A percentile compares a stretch with the other conserved stretches of the same genome.
phyloP scores from a whole-genome alignment of 176 grass and related monocot genomes.

The Puya raimondii region DNA sequence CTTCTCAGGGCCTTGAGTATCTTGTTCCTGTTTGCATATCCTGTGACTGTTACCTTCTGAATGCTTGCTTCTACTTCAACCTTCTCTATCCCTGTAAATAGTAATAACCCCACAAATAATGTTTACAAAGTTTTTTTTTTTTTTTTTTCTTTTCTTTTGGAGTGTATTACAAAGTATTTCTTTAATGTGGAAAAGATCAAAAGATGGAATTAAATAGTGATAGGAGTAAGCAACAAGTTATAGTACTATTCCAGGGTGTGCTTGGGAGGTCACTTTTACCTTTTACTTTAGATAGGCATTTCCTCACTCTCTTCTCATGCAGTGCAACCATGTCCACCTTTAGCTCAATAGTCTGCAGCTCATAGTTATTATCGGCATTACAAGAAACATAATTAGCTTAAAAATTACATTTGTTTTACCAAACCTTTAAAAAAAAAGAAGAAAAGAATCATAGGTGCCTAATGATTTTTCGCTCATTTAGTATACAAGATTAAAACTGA shows the following conservation, averaged over 20 bases:
- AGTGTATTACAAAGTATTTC: no score
- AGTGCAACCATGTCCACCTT: slow-evolving; percentile 98
- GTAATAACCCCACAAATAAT: not conserved
- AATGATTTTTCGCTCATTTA: no score
- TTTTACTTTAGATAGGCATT: slow-evolving; percentile 99
- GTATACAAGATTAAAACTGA: no score
- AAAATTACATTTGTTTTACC: not conserved
- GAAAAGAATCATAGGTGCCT: no score
- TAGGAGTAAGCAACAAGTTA: slow-evolving; percentile 4
- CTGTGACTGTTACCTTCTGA: slow-evolving; percentile 87
- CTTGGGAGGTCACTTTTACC: slow-evolving; percentile 36
- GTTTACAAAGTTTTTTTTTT: not conserved
- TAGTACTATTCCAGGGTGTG: not conserved
- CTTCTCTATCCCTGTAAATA: slow-evolving; percentile 63
- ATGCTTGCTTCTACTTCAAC: slow-evolving; percentile 90
- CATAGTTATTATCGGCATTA: slow-evolving; percentile 24
- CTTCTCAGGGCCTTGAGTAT: slow-evolving; percentile 89
- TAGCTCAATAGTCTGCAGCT: slow-evolving; percentile 68
- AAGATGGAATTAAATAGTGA: not conserved
- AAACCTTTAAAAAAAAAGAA: not conserved
- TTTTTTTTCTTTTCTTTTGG: not conserved
- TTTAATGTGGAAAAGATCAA: not conserved
- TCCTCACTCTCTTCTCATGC: slow-evolving; percentile 94
- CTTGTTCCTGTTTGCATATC: slow-evolving; percentile 88
- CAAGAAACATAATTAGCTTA: slow-evolving; percentile 14